Evolutionary conservation across 164 flowering plant species (phyloP).

Genomic region (Macadamia integrifolia): DNA sequence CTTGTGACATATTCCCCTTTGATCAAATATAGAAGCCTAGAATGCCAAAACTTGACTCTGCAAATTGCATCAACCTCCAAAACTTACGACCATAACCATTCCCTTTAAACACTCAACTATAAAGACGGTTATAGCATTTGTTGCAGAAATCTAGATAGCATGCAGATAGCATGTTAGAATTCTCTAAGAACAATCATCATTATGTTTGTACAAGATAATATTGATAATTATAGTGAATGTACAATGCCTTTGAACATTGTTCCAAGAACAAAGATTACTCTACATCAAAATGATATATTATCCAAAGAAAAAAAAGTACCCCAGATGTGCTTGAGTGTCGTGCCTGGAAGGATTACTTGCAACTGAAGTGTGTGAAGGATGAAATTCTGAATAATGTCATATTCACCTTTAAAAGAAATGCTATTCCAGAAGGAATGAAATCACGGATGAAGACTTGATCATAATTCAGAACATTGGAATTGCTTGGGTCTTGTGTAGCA

Average conservation of each 20-base stretch:
- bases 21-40: not conserved
- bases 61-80: too few species aligned
- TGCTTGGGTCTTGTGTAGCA: constrained; percentile 66
- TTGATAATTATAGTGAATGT: not conserved
- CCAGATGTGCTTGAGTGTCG: not conserved
- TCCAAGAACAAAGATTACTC: not conserved
- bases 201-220: not conserved
- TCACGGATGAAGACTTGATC: constrained; percentile 85
- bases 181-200: not conserved
- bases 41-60: not conserved
- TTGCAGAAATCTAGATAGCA: not conserved
- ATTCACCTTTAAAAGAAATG: constrained; percentile 82
- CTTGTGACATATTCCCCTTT: not conserved
- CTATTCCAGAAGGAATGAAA: constrained; percentile 75
- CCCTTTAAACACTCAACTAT: too few species aligned
- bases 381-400: constrained; percentile 75
- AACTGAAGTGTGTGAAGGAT: constrained; percentile 76
- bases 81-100: too few species aligned
- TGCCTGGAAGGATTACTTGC: constrained; percentile 41
- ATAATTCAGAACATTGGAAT: constrained; percentile 46
- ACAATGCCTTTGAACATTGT: not conserved
- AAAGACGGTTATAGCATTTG: not conserved
- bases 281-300: not conserved
- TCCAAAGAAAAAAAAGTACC: not conserved
- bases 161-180: not conserved